phyloP scores from a whole-genome alignment of 2,329 filamentous ascomycete species.

The Penicillium rolfsii region DNA sequence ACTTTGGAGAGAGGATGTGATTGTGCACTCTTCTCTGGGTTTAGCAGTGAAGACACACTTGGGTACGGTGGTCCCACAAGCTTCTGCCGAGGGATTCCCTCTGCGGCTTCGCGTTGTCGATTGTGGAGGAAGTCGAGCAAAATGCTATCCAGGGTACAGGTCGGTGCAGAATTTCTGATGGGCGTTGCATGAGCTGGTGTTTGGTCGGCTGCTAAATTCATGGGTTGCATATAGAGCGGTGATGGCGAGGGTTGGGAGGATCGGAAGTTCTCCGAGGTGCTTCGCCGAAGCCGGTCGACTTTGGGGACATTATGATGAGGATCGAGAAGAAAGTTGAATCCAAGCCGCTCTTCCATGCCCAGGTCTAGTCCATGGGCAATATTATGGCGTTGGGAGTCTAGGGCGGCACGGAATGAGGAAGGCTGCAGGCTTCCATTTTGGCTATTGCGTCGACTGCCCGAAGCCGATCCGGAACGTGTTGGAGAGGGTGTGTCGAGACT shows the following conservation, averaged over 20 bases:
- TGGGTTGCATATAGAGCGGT: constrained; percentile 30
- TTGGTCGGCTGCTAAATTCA: constrained; percentile 31
- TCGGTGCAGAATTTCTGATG: constrained; percentile 66
- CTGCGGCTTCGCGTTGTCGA: constrained; percentile 65
- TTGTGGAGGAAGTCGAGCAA: constrained; percentile 77
- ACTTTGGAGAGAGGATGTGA: constrained; percentile 81
- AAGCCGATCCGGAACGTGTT: constrained; percentile 32
- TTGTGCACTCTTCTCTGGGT: constrained; percentile 64
- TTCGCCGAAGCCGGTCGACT: constrained; percentile 51
- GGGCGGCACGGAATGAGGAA: constrained; percentile 45
- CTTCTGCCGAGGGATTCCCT: constrained; percentile 66
- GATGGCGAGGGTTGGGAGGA: constrained; percentile 27
- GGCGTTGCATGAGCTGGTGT: constrained; percentile 45
- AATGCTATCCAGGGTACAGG: constrained; percentile 77
- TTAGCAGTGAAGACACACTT: constrained; percentile 75
- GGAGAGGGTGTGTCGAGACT: constrained; percentile 37
- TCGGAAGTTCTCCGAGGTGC: constrained; percentile 31
- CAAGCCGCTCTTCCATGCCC: constrained; percentile 64
- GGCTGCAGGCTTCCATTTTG: constrained; percentile 20
- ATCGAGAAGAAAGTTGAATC: constrained; percentile 73
- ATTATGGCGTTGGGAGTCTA: constrained; percentile 48
- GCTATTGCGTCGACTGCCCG: constrained; percentile 34
- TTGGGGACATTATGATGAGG: constrained; percentile 59
- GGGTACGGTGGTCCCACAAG: constrained; percentile 79
- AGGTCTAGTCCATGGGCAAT: constrained; percentile 62